Evolutionary conservation across 306 rosid genomes (phyloP).

Genomic region (Lagenaria siceraria): DNA sequence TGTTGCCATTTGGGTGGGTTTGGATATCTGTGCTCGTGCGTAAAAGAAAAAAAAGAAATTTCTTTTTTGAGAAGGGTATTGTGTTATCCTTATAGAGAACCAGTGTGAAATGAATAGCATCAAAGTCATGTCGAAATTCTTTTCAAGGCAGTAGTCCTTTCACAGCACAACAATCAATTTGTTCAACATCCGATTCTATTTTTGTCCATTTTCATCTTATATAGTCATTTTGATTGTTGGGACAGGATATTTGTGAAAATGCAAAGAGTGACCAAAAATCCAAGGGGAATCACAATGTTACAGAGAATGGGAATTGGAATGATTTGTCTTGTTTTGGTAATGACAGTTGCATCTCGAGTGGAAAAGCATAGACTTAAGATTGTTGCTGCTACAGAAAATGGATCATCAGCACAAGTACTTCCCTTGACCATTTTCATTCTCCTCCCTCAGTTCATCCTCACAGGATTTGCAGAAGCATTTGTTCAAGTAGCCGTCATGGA

Average conservation of each 20-base stretch:
- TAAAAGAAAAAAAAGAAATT: no score
- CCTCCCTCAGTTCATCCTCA: constrained; percentile 63
- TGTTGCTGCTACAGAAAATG: constrained; percentile 41
- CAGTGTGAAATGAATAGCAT: no score
- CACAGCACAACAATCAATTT: no score
- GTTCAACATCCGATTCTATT: no score
- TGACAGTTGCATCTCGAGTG: constrained; percentile 46
- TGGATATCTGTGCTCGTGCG: no score
- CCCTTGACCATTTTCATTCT: constrained; percentile 63
- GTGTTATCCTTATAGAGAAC: no score
- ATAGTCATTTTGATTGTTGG: neutral
- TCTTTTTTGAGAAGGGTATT: no score
- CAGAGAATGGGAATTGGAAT: constrained; percentile 81
- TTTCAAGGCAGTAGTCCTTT: no score
- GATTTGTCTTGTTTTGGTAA: constrained; percentile 42
- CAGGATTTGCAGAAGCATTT: constrained; percentile 70
- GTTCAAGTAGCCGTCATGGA: constrained; percentile 64
- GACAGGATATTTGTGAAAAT: constrained; percentile 41
- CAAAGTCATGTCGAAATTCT: no score
- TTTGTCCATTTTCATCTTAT: no score
- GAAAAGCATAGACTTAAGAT: constrained; percentile 53
- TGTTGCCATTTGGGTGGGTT: no score
- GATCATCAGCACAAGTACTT: constrained; percentile 2
- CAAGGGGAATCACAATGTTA: constrained; percentile 75
- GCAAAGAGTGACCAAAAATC: constrained; percentile 48